These are phyloP conservation scores for Cryphonectria parasitica DNA, from an alignment of 2,329 filamentous ascomycete species.

Conservation along the genomic window DNA sequence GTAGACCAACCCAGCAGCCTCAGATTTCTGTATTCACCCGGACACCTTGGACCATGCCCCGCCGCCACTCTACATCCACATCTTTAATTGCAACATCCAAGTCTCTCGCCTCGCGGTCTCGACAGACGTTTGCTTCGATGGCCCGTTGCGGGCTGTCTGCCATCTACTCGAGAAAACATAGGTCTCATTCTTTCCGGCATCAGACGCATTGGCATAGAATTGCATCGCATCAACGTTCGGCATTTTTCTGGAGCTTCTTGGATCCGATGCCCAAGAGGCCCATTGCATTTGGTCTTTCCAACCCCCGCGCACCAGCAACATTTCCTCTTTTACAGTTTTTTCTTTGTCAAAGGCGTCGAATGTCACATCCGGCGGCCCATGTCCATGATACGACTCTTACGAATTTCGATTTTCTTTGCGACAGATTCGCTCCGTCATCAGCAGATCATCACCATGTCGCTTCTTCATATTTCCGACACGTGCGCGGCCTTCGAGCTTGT, in stretches of 20 bases:
- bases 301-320: constrained; percentile 13
- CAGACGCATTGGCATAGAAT: constrained; percentile 38
- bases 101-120: constrained; percentile 23
- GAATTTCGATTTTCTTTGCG: constrained; percentile 10
- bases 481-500: constrained; percentile 12
- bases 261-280: constrained; percentile 32
- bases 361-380: constrained; percentile 8
- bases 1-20: constrained; percentile 20
- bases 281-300: constrained; percentile 27
- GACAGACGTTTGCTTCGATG: constrained; percentile 20
- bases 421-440: constrained; percentile 18
- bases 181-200: constrained; percentile 33
- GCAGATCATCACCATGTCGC: constrained; percentile 10
- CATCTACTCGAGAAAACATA: constrained; percentile 25
- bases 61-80: constrained; percentile 23
- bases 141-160: constrained; percentile 17
- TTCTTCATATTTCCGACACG: constrained; percentile 15
- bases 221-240: constrained; percentile 32
- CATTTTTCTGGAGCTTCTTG: constrained; percentile 34
- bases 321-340: constrained; percentile 10
- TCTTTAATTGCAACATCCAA: constrained; percentile 27
- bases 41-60: constrained; percentile 17
- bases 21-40: neutral
- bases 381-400: constrained; percentile 14
- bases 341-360: constrained; percentile 17